Base-by-base conservation (phyloP, 2,329 filamentous ascomycete species). In the Fusarium goolgardi region DNA sequence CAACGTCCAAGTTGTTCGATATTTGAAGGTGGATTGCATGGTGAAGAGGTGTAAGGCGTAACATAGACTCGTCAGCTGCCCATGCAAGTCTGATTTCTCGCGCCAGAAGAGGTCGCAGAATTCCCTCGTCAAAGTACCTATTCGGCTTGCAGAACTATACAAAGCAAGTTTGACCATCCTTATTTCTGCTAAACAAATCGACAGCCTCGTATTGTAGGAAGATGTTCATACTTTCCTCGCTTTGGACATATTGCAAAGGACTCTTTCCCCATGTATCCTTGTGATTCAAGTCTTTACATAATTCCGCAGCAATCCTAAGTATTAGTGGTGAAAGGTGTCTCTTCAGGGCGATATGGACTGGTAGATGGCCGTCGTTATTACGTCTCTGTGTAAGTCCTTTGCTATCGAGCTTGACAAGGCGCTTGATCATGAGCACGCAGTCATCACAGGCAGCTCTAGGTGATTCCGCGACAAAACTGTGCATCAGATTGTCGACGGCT, bases 81-180 rank as follows among this genome's bases (percentile, higher is more conserved):
- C 32, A 35, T 35, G 32, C 16, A 2, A 35, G 32, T 10, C 16
- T n/a, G 18, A 35, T 35, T 7, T 35, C 16, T 11, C 3, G 4
- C 3, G 9, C 8, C 4, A 35, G 32, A 10, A 35, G 16, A 9
- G 11, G 1, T 35, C 9, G 32, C 32, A 35, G 6, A 4, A 34
- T 4, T 1, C 4, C 32, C 16, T 34, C 32, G 4, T 34, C 4
- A 2, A 34, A 34, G 2, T 16, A 6, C 7, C 2, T 15, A 5
- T 18, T 16, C 5, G 8, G 4, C 4, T 35, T 5, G 16, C 16
- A 35, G 9, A n/a, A 8, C 10, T 7, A 5, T 0, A 5, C 4
- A n/a, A 35, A 18, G 32, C 5, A 18, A 18, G 32, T 35, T 10
- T 35, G 32, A 3, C 32, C 32, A 1, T 35, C 4, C 7, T 18